Evolutionary conservation across 2,329 filamentous ascomycete species (phyloP), one percentile per base, ranked within the genome.

Genomic region (Penicillium sp.): DNA sequence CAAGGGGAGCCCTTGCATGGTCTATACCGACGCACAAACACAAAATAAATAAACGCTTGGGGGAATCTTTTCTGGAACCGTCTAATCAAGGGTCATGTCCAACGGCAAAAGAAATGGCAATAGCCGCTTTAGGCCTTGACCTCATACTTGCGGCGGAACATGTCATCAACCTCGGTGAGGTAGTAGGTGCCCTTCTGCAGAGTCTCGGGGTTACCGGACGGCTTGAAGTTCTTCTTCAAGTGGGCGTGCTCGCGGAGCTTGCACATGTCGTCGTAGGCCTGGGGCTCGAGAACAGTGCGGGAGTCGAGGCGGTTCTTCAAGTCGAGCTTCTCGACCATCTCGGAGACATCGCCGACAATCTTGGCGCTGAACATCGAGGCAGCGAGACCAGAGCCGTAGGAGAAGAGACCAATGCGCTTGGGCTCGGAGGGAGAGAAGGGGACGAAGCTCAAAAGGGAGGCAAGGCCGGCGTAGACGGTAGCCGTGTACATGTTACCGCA

Each of bases 211-310:
- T 84, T 84, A 52, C 89, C 89, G 65, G 80, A 73, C 56, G 89
- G 89, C 59, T 78, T 83, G 76, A 84, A 94, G 77, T 84, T 78
- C 80, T 92, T 93, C 79, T 91, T 83, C 60, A 93, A 79, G 72
- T 94, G 89, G 50, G 89, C 89, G 75, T 90, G 83, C 77, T 94
- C 88, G 70, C 89, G 87, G 62, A 93, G 81, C 51, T 87, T 78
- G 76, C 89, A 93, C 81, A 91, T 87, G 84, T 83, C 76, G 68
- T 92, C 89, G 68, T 90, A 94, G 24, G 83, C 82, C 76, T 85
- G 80, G 23, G 89, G 89, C 33, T 85, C 71, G 24, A 94, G 84
- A 42, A 81, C 80, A 53, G 81, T 82, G 62, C 89, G 81, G 53
- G 80, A 78, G 51, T 84, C 81, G 51, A 94, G 79, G 61, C 87